A percentile compares a stretch with the other conserved stretches of the same genome.
Conservation (phyloP, 2,329 filamentous ascomycete species). For the Pseudogymnoascus sp. region DNA sequence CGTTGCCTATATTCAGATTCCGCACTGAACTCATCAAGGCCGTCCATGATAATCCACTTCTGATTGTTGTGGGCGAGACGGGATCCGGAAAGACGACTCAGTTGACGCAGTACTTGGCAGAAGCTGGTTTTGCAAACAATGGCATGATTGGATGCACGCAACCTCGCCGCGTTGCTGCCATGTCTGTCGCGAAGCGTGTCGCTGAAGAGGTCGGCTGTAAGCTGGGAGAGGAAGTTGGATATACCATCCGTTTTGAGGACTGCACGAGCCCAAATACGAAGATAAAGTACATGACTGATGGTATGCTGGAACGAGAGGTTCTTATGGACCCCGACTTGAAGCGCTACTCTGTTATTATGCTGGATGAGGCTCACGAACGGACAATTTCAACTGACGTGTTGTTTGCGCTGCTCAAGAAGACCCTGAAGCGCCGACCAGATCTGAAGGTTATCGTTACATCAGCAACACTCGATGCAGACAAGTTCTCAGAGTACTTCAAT, state of each 20-base stretch:
- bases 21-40: constrained; percentile 81
- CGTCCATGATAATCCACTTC: constrained; percentile 75
- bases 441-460: constrained; percentile 95
- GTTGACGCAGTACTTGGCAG: constrained; percentile 87
- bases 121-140: constrained; percentile 78
- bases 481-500: constrained; percentile 95
- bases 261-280: constrained; percentile 77
- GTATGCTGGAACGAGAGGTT: constrained; percentile 94
- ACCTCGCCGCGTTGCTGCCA: constrained; percentile 90
- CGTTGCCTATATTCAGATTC: constrained; percentile 82
- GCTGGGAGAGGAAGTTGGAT: constrained; percentile 87
- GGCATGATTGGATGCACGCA: constrained; percentile 95
- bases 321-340: constrained; percentile 82
- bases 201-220: constrained; percentile 90
- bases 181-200: constrained; percentile 96
- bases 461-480: constrained; percentile 91
- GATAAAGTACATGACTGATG: constrained; percentile 99
- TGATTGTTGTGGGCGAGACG: constrained; percentile 96
- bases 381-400: constrained; percentile 94
- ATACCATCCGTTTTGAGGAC: constrained; percentile 96
- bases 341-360: constrained; percentile 92
- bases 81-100: constrained; percentile 97
- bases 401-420: constrained; percentile 91
- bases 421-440: constrained; percentile 74
- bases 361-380: constrained; percentile 95